A percentile compares a stretch with the other conserved stretches of the same genome.
These are phyloP conservation scores for Amphibolis antarctica DNA, from an alignment of 106 monocot species.

Conservation along the genomic window DNA sequence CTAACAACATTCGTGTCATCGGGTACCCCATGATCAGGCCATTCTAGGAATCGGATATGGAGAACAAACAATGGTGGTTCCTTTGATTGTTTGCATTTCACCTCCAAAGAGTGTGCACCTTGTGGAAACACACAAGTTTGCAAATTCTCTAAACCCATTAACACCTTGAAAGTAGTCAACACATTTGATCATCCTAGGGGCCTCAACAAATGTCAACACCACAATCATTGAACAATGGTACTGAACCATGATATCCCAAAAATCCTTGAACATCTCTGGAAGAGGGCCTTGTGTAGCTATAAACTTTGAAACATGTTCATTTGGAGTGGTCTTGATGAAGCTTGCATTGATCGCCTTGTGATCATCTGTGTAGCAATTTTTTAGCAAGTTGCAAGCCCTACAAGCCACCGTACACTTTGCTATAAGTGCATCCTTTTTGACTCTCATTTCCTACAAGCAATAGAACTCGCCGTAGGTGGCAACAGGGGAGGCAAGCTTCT, in stretches of 20 bases:
- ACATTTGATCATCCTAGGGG: conserved; percentile 84
- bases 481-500: conserved; percentile 21
- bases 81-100: conserved; percentile 56
- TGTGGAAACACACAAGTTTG: conserved; percentile 35
- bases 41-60: conserved; percentile 77
- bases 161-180: conserved; percentile 74
- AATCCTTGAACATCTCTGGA: conserved; percentile 64
- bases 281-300: conserved; percentile 97
- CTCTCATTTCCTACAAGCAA: conserved; percentile 44
- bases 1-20: conserved; percentile 49
- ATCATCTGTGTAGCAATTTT: conserved; percentile 54
- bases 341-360: conserved; percentile 65
- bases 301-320: conserved; percentile 47
- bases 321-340: conserved; percentile 48
- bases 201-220: conserved; percentile 38
- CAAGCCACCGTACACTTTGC: conserved; percentile 52
- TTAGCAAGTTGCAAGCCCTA: conserved; percentile 34
- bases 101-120: conserved; percentile 64
- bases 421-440: conserved; percentile 33
- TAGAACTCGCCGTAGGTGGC: conserved; percentile 32
- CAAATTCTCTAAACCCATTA: conserved; percentile 52
- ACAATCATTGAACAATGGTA: neutral
- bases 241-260: conserved; percentile 86
- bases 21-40: conserved; percentile 96
- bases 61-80: conserved; percentile 57